Base-by-base conservation (phyloP, 1,284 basidiomycete genomes). In the Chondrostereum purpureum region DNA sequence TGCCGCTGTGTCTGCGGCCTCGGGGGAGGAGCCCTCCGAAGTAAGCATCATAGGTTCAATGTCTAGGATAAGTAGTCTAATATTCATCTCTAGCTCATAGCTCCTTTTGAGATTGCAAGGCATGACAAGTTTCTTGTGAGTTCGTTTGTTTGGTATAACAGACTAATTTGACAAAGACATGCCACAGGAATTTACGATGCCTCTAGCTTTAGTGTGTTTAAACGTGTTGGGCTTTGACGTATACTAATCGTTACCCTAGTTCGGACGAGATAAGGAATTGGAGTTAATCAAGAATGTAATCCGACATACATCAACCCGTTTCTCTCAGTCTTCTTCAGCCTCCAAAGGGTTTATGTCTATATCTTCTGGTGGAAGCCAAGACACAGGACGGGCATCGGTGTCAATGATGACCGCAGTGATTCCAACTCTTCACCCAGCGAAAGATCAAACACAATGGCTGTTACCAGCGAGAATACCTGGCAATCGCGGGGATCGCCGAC, bases 191-290 rank as follows among this genome's bases (percentile, higher is more conserved):
- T 84, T 85, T 50, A 81, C 78, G 0, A 73, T 85, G 50, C 82
- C 83, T 4, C 73, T 77, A 39, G 70, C 73, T 31, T 63, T 85
- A 59, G 80, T 82, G 63, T 23, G n/a, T 35, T n/a, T n/a, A n/a
- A n/a, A n/a, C n/a, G n/a, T n/a, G n/a, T n/a, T n/a, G n/a, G n/a
- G n/a, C n/a, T n/a, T n/a, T n/a, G n/a, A n/a, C n/a, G n/a, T n/a
- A n/a, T 45, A 39, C 21, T 43, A 24, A 11, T 42, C 22, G 8
- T 43, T 42, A 40, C 14, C 36, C 16, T 50, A 81, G 78, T 84
- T 83, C 55, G 83, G 83, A 5, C 70, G 83, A 43, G 80, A 84
- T 42, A 81, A 74, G 53, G 82, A 85, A 59, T 62, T 84, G 1
- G 81, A 84, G 42, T 63, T 67, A 20, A 78, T 86, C 43, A 72